phyloP scores from a whole-genome alignment of 2,329 filamentous ascomycete genomes.

The Emericellopsis cladophorae region DNA sequence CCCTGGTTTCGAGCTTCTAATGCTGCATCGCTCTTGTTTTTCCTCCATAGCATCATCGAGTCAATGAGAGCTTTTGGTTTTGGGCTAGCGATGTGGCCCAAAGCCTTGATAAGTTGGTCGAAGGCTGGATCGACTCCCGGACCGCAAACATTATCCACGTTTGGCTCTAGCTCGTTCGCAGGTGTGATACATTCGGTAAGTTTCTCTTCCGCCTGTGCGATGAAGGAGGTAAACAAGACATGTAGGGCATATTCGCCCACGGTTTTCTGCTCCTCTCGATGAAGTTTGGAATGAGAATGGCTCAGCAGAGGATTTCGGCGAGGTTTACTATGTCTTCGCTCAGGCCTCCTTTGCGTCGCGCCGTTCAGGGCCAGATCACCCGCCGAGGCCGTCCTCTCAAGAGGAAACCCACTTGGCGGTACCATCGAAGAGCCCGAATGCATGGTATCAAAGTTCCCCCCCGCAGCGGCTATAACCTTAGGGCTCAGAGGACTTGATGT shows the following conservation, averaged over 20 bases:
- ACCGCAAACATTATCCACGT: conserved; percentile 83
- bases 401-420: conserved; percentile 10
- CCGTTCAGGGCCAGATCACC: conserved; percentile 29
- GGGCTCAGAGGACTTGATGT: conserved; percentile 78
- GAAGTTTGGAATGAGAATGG: conserved; percentile 61
- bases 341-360: conserved; percentile 37
- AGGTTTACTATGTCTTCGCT: conserved; percentile 53
- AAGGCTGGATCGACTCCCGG: conserved; percentile 79
- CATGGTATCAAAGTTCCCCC: conserved; percentile 33
- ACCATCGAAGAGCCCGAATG: conserved; percentile 22
- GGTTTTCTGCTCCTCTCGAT: conserved; percentile 70
- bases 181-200: conserved; percentile 78
- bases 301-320: conserved; percentile 63
- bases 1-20: conserved; percentile 50
- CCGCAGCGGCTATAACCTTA: conserved; percentile 63
- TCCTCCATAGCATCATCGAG: conserved; percentile 96
- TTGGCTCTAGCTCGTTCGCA: conserved; percentile 67
- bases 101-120: conserved; percentile 83
- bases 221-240: conserved; percentile 94
- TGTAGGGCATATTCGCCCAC: conserved; percentile 97
- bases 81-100: conserved; percentile 87
- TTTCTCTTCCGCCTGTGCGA: conserved; percentile 92
- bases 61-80: conserved; percentile 94
- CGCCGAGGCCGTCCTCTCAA: conserved; percentile 33
- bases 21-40: conserved; percentile 85